Evolutionary conservation across 2,329 filamentous ascomycete genomes (phyloP), one percentile per base, ranked within the genome.

Genomic region (Alternaria sp.): DNA sequence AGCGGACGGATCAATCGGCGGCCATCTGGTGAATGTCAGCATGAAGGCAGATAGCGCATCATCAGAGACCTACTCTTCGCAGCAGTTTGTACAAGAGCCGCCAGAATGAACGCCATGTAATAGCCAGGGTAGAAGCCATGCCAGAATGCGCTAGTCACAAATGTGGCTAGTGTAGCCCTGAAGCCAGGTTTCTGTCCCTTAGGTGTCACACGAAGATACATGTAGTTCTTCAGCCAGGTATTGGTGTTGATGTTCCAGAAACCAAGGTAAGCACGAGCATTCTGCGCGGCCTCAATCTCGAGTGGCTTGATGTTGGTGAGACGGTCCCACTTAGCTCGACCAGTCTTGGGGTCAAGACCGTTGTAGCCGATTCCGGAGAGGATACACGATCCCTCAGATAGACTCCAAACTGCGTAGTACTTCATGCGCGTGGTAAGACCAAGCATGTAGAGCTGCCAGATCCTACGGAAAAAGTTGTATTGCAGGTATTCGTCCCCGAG

Each of bases 191-290:
- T 99, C 85, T 93, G 96, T 57, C 96, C 96, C 71, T 92, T 91
- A 0, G 96, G 96, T 0, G 96, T 99, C 4, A 99, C 96, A 23
- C 96, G 90, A 51, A 99, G 86, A 77, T 98, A 99, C 71, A 99
- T 86, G 77, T 97, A 99, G 80, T 98, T 97, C 50, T 94, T 89
- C 65, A 99, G 84, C 96, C 96, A 99, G 74, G 93, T 89, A 79
- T 97, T 99, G 12, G 96, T 99, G 81, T 98, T 98, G 83, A 97
- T 97, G 80, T 99, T 99, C 96, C 96, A 99, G 74, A 89, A 91
- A 52, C 90, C 95, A 4, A 99, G 86, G 74, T 96, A 98, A 2
- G 89, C 93, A 57, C 95, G 90, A n/a, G 92, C 92, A 78, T 98
- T 99, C 81, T 97, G 94, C 1, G 95, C 96, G 1, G 89, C 86